Evolutionary conservation across 352 stramenopile species (phyloP), one percentile per base, ranked within the genome.

Genomic region (Ochromonadaceae sp.): DNA sequence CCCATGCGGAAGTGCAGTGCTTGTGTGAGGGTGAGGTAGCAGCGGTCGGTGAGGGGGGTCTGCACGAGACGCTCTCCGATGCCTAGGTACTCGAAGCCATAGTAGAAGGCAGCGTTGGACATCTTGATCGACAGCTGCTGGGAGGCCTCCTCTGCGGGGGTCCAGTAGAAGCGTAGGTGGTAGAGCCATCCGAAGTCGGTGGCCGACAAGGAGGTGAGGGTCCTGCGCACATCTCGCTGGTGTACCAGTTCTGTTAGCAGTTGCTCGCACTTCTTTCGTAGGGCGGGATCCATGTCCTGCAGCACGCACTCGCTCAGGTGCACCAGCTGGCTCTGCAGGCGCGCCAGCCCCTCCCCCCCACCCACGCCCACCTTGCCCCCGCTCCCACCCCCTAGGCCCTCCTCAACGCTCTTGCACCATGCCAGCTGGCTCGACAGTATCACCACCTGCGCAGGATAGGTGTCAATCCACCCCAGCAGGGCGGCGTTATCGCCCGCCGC

Each of bases 171-270:
- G 3, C 95, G 82, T 70, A 99, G 90, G 74, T 99, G 93, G 65
- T 96, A 97, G 15, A 98, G 73, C 96, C 95, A 99, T 3, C 87
- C 79, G 74, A 99, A 99, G 67, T 98, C 90, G 15, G 67, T 79
- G 3, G 95, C 85, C 15, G 77, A 78, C 10, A 80, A 76, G 63
- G 92, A 78, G 28, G 83, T 84, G 62, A 98, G 83, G 30, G 80
- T 84, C 59, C 89, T 86, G 20, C 83, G 96, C 28, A 97, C 91
- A 73, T 97, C 96, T 61, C 96, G 91, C 67, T 99, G 90, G 67
- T 99, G 93, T 22, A 99, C 94, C n/a, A 99, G 81, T 72, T 99
- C 95, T 12, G 94, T 99, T 71, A 99, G 99, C 12, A 99, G 80
- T 73, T 99, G 95, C 63, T 99, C 94, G 70, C 97, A 98, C 74